These are phyloP conservation scores for Scheffersomyces amazonensis DNA, from an alignment of 805 yeast species.

Conservation along the genomic window DNA sequence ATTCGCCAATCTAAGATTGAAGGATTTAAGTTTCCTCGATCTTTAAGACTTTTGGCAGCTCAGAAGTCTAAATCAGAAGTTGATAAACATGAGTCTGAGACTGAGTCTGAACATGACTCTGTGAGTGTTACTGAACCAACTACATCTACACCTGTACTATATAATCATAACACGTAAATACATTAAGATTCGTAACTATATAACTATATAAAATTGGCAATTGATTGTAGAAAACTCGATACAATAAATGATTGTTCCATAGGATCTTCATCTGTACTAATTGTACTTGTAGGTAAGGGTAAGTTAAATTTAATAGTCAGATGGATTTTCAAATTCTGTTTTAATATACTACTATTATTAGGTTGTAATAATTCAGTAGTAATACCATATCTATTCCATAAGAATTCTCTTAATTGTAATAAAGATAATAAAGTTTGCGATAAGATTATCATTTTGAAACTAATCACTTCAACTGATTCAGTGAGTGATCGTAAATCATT, in stretches of 20 bases:
- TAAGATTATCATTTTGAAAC: not conserved
- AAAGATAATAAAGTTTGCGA: constrained; percentile 2
- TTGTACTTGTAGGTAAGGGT: not conserved
- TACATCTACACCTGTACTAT: too few species aligned
- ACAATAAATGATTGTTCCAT: not conserved
- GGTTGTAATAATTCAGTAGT: not conserved
- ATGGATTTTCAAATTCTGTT: not conserved
- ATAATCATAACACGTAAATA: not conserved
- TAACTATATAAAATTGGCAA: not conserved
- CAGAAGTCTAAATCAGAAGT: too few species aligned
- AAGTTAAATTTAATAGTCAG: too few species aligned
- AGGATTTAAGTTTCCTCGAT: constrained; percentile 7
- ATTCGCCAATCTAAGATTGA: constrained; percentile 3
- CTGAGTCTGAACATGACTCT: too few species aligned
- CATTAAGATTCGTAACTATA: not conserved
- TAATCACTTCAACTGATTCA: not conserved
- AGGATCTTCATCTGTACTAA: not conserved
- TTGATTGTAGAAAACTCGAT: not conserved
- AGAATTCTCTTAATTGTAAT: constrained; percentile 1
- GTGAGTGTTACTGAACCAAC: too few species aligned
- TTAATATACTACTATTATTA: not conserved
- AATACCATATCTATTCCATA: not conserved
- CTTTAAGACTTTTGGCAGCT: not conserved
- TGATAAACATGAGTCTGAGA: too few species aligned
- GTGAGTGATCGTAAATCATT: constrained; percentile 3